phyloP scores from a whole-genome alignment of 2,329 filamentous ascomycete species.

The Ramularia collo-cygni region DNA sequence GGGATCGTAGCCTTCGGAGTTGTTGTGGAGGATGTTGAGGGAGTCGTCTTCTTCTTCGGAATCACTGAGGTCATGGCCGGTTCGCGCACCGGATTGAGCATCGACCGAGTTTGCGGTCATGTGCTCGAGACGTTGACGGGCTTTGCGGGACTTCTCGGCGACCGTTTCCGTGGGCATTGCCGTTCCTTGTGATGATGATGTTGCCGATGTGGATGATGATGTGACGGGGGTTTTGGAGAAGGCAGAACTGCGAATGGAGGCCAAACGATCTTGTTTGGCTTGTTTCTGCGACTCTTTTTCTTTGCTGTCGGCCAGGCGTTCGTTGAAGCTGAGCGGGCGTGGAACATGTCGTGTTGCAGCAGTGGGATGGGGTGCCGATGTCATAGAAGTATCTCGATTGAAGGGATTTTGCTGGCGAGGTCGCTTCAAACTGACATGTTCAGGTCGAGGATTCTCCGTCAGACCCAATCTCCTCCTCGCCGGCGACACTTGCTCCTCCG shows the following conservation, averaged over 20 bases:
- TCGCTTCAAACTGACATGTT: constrained; percentile 77
- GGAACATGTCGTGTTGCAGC: constrained; percentile 7
- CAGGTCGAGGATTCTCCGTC: constrained; percentile 75
- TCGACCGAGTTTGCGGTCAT: constrained; percentile 5
- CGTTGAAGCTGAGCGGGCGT: constrained; percentile 64
- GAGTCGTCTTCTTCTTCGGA: constrained; percentile 12
- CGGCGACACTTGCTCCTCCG: constrained; percentile 61
- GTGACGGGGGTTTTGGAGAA: constrained; percentile 16
- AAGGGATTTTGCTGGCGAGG: constrained; percentile 37
- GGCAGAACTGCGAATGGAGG: constrained; percentile 34
- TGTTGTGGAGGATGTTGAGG: constrained; percentile 8
- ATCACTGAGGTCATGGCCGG: constrained; percentile 10
- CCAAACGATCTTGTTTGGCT: constrained; percentile 39
- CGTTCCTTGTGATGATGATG: constrained; percentile 1
- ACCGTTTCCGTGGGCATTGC: constrained; percentile 6
- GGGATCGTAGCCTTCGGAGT: constrained; percentile 62
- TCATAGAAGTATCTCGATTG: constrained; percentile 7
- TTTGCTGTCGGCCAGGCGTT: constrained; percentile 68
- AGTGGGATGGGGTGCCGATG: constrained; percentile 11
- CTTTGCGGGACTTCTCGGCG: constrained; percentile 11
- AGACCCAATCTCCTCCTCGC: constrained; percentile 76
- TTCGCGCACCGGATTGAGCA: constrained; percentile 9
- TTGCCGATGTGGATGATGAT: constrained; percentile 1
- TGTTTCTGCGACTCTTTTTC: constrained; percentile 36
- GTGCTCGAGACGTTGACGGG: constrained; percentile 6